A percentile compares a stretch with the other conserved stretches of the same genome.
Conservation (phyloP, 352 stramenopile species). For the Globisporangium canariense region DNA sequence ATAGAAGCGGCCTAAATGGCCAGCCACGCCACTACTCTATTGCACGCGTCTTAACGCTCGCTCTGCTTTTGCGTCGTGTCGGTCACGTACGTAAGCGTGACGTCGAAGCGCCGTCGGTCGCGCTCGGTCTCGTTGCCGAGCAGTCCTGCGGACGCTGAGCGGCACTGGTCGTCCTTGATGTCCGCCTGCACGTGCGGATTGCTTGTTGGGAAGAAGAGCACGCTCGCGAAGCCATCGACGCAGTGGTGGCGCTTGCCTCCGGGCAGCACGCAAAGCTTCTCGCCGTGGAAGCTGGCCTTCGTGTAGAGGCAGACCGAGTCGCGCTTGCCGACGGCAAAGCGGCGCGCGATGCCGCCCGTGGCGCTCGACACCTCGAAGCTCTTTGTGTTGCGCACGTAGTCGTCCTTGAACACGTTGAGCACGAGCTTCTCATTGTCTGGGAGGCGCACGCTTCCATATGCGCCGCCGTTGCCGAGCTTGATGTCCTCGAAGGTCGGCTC, state of each 20-base stretch:
- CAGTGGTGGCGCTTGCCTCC: slow-evolving; percentile 14
- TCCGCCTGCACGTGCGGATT: slow-evolving; percentile 15
- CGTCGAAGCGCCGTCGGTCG: slow-evolving; percentile 16
- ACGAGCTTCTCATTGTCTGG: slow-evolving; percentile 12
- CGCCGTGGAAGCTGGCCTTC: slow-evolving; percentile 20
- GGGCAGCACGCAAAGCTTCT: slow-evolving; percentile 19
- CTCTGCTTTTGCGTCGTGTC: slow-evolving; percentile 10
- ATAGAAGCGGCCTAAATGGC: too few species aligned
- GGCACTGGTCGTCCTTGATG: slow-evolving; percentile 16
- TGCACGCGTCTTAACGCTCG: background rate
- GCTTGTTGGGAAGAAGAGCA: slow-evolving; percentile 20
- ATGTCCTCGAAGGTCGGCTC: slow-evolving; percentile 18
- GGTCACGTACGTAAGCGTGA: slow-evolving; percentile 11
- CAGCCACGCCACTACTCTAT: background rate
- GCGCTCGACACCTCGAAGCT: slow-evolving; percentile 17
- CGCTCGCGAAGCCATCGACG: slow-evolving; percentile 18
- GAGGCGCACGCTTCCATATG: slow-evolving; percentile 17
- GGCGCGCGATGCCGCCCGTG: slow-evolving; percentile 15
- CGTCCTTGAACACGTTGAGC: slow-evolving; percentile 22
- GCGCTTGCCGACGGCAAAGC: slow-evolving; percentile 16
- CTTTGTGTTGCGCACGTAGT: slow-evolving; percentile 16
- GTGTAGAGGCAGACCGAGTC: slow-evolving; percentile 21
- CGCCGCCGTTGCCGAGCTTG: slow-evolving; percentile 17
- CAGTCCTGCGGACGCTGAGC: slow-evolving; percentile 8
- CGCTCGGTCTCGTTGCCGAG: slow-evolving; percentile 16